Evolutionary conservation across 1,284 basidiomycete genomes (phyloP), one percentile per base, ranked within the genome.

Genomic region (Rhodotorula sp.): DNA sequence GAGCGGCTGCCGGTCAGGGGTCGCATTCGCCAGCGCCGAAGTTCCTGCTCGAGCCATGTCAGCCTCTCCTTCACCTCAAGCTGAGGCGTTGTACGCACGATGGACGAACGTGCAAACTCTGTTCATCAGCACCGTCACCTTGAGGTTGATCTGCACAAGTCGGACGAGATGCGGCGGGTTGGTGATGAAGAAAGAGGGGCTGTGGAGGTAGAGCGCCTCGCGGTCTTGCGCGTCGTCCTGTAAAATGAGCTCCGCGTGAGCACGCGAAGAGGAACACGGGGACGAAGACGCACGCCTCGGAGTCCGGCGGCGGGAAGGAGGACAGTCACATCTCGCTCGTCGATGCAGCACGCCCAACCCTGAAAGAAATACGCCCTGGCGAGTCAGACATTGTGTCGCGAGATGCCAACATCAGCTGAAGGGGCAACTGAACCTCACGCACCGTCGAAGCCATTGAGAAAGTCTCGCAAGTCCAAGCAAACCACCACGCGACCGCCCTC

Each of bases 291-390:
- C 15, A 67, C 51, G 37, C 34, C 46, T 4, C 26, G 52, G 1
- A 53, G 44, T 7, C 24, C 51, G 0, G 63, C 59, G 1, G 68
- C 47, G 10, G 58, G 59, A 6, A 76, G 57, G 2, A 76, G 65
- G 9, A 73, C 67, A 4, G 74, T 70, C 28, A 76, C 58, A 24
- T 76, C 72, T 13, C 67, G 68, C 53, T 76, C 74, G 44, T 72
- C 68, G 24, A 76, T 51, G 13, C 67, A 69, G 24, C 59, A 56
- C 0, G 74, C 68, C 72, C 70, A 76, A 9, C 74, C 74, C 50
- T 54, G 30, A 18, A 7, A 10, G 51, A 48, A 18, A 46, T 0
- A 46, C 1, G 20, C 20, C 11, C 40, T 44, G 9, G 16, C 40
- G 15, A 2, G 15, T 44, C 40, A 44, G 40, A 7, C 40, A 44